Conservation (phyloP, 1,284 basidiomycete species). For the Neotropicomus parvogracilis region DNA sequence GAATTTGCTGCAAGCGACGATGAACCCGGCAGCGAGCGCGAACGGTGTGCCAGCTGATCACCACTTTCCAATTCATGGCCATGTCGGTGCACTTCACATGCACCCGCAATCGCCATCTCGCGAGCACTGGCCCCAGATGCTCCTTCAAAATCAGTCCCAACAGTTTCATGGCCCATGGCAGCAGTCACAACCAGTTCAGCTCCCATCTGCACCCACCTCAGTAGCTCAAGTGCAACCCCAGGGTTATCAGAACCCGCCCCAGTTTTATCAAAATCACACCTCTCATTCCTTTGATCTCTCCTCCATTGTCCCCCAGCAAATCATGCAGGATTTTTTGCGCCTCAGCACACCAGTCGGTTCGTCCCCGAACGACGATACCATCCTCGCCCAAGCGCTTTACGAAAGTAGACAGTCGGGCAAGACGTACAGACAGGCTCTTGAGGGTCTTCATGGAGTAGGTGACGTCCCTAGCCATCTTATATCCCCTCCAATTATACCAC, state of each 20-base stretch:
- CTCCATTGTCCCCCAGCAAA: slow-evolving; percentile 44
- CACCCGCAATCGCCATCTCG: slow-evolving; percentile 20
- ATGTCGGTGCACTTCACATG: slow-evolving; percentile 12
- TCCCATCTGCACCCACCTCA: slow-evolving; percentile 11
- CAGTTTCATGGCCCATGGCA: slow-evolving; percentile 26
- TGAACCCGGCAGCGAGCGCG: slow-evolving; percentile 13
- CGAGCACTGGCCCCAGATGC: slow-evolving; percentile 24
- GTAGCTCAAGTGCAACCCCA: slow-evolving; percentile 22
- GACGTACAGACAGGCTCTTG: slow-evolving; percentile 42
- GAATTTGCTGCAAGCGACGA: slow-evolving; percentile 13
- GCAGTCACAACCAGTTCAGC: slow-evolving; percentile 23
- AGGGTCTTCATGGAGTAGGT: slow-evolving; percentile 42
- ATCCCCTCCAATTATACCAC: slow-evolving; percentile 11
- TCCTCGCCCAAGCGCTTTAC: slow-evolving; percentile 45
- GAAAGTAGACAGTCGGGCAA: slow-evolving; percentile 34
- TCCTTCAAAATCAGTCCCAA: slow-evolving; percentile 23
- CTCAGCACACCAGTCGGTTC: slow-evolving; percentile 53
- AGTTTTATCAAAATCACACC: slow-evolving; percentile 20
- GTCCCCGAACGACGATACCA: slow-evolving; percentile 47
- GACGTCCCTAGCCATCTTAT: neutral
- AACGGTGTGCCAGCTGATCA: slow-evolving; percentile 20
- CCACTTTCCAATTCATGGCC: slow-evolving; percentile 9
- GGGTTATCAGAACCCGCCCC: slow-evolving; percentile 18
- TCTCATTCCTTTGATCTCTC: slow-evolving; percentile 24
- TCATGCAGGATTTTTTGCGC: slow-evolving; percentile 51